A percentile compares a stretch with the other conserved stretches of the same genome.
phyloP scores from a whole-genome alignment of 2,329 filamentous ascomycete genomes.

The Aspergillus sp. region DNA sequence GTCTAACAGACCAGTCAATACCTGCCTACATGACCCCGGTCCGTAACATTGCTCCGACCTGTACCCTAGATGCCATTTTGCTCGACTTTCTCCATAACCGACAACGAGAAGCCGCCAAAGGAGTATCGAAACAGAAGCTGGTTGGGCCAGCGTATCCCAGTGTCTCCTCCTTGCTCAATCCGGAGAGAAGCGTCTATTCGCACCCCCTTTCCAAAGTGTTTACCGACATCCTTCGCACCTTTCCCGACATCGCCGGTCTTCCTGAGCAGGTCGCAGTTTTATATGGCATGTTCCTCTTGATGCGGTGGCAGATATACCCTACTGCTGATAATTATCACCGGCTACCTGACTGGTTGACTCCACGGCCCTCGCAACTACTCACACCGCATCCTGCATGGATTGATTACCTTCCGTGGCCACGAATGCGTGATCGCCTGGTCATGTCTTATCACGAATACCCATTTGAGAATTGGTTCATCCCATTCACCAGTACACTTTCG shows the following conservation, averaged over 20 bases:
- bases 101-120: constrained; percentile 67
- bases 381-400: constrained; percentile 78
- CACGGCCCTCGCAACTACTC: constrained; percentile 68
- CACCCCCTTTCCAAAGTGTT: constrained; percentile 85
- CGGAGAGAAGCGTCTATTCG: constrained; percentile 62
- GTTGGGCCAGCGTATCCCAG: constrained; percentile 79
- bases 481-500: constrained; percentile 74
- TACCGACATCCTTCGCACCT: constrained; percentile 82
- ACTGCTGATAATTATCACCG: constrained; percentile 78
- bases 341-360: constrained; percentile 73
- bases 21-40: constrained; percentile 50
- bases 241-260: constrained; percentile 75
- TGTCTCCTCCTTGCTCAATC: constrained; percentile 77
- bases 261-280: constrained; percentile 82
- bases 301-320: constrained; percentile 83
- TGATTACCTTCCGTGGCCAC: constrained; percentile 79
- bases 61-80: constrained; percentile 77
- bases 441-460: constrained; percentile 59
- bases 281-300: constrained; percentile 84
- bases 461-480: constrained; percentile 83
- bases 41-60: constrained; percentile 70
- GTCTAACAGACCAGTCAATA: constrained; percentile 31
- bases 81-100: constrained; percentile 77
- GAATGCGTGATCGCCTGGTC: constrained; percentile 71
- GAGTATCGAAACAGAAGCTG: constrained; percentile 66